A percentile compares a stretch with the other conserved stretches of the same genome.
Evolutionary conservation across 164 flowering plant genomes (phyloP).

Genomic region (Chimonanthus praecox): DNA sequence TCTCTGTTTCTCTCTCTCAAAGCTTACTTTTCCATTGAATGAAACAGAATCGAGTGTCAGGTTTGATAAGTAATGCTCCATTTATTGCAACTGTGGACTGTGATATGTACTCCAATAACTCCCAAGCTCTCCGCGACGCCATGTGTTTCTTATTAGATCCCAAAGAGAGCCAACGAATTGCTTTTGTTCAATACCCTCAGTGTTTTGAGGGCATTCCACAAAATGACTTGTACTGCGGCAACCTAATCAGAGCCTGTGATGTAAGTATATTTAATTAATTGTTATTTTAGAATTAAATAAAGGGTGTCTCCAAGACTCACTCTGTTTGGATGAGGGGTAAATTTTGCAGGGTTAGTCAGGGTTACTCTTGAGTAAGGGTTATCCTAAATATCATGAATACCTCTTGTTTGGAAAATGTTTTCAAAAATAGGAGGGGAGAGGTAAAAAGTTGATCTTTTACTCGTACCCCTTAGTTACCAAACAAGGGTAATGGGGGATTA

Average conservation of each 20-base stretch:
- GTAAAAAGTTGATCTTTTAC: no score
- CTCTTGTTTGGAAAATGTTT: no score
- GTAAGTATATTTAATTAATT: not conserved
- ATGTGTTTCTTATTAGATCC: constrained; percentile 27
- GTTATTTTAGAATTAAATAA: no score
- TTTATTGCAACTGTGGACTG: constrained; percentile 28
- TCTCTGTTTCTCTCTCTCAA: no score
- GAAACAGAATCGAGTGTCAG: constrained; percentile 26
- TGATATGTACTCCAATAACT: constrained; percentile 31
- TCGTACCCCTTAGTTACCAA: no score
- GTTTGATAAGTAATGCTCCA: constrained; percentile 31
- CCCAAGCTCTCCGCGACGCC: constrained; percentile 21
- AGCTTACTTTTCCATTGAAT: not conserved
- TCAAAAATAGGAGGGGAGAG: no score
- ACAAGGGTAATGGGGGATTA: no score
- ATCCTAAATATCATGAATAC: no score
- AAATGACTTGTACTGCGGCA: constrained; percentile 23
- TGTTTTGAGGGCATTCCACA: constrained; percentile 18
- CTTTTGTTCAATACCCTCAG: constrained; percentile 31
- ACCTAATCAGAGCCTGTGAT: constrained; percentile 24
- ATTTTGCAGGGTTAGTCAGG: no score
- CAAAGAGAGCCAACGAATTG: constrained; percentile 15
- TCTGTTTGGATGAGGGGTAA: no score
- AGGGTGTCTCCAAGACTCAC: no score
- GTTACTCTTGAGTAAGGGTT: no score